Percentiles rank a stretch among this genome's conserved stretches.
phyloP scores from a whole-genome alignment of 345 rosid genomes.

The Geranium rotundifolium region DNA sequence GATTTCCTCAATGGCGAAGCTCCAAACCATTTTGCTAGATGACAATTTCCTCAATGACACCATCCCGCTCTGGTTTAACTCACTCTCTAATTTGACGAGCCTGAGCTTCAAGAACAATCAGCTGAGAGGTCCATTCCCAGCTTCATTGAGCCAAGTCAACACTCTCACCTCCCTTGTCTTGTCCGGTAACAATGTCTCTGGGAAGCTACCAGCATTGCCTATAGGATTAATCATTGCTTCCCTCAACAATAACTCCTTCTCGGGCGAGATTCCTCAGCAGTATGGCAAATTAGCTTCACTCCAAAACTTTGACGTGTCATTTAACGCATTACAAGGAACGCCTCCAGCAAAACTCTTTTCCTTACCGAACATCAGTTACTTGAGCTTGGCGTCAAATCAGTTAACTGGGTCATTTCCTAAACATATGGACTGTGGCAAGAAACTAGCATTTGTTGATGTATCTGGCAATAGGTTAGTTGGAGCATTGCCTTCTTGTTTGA shows the following conservation, averaged over 20 bases:
- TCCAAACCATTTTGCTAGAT: conserved; percentile 40
- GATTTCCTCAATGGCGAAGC: conserved; percentile 49
- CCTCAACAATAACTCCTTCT: conserved; percentile 33
- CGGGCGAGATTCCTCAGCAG: conserved; percentile 27
- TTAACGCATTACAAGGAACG: conserved; percentile 23
- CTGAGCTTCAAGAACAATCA: conserved; percentile 42
- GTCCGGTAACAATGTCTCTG: conserved; percentile 28
- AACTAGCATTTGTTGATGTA: conserved; percentile 44
- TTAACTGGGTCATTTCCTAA: conserved; percentile 41
- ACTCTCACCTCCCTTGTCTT: conserved; percentile 22
- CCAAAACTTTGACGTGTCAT: conserved; percentile 33
- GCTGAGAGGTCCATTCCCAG: conserved; percentile 32
- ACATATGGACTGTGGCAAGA: conserved; percentile 38
- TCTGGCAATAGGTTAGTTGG: conserved; percentile 52
- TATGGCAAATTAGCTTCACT: conserved; percentile 26
- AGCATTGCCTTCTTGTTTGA: conserved; percentile 46
- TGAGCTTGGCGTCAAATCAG: conserved; percentile 47
- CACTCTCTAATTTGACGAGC: background rate
- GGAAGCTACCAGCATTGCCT: conserved; percentile 32
- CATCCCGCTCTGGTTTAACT: conserved; percentile 41
- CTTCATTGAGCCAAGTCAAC: conserved; percentile 16
- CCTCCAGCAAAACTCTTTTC: conserved; percentile 40
- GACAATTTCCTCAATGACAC: conserved; percentile 57
- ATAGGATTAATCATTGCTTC: conserved; percentile 26
- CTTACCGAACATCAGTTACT: conserved; percentile 34